Base-by-base conservation (phyloP, 179 eudicot genomes). In the Monotropa hypopitys region DNA sequence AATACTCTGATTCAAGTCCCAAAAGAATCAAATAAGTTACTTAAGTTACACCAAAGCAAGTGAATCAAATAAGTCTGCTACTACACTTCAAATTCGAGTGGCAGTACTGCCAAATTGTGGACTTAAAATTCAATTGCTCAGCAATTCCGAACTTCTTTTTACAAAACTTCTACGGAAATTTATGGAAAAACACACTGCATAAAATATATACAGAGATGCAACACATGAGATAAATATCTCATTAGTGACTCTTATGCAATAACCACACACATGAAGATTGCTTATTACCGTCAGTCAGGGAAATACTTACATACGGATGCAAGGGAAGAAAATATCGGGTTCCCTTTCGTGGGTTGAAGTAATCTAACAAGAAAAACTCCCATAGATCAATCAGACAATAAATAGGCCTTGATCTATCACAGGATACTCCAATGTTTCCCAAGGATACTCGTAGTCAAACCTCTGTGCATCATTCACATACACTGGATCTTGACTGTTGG, bases 381-480 rank as follows among this genome's bases (percentile, higher is more conserved):
- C 33, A 26, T 35, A 54, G 70, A 32, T 20, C 57, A 20, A 70
- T 88, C 84, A 92, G 68, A 84, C 83, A 75, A 92, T 88, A 68
- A 85, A 87, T 54, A 93, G 81, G 81, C 90, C 88, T 87, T 93
- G 91, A 83, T 88, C 92, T 51, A 88, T 81, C 42, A 87, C 88
- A 72, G 91, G 89, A 79, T 84, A 88, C 70, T 91, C 97, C 77
- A 78, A 72, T 28, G 80, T 81, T 73, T 91, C 98, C 75, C 79
- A 80, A 23, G 82, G 84, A 80, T 76, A 86, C 76, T 89, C 96
- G 6, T 73, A 80, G 84, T 90, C 96, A 11, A 85, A 77, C 54
- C 83, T 84, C 65, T 79, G 82, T 38, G 79, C 46, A 30, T 87
- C 84, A 57, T 79, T 79, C 53, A 79, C 18, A 82, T 80, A 80